These are phyloP conservation scores for Canna indica DNA, from an alignment of 176 grass and related monocot genomes.

Conservation along the genomic window DNA sequence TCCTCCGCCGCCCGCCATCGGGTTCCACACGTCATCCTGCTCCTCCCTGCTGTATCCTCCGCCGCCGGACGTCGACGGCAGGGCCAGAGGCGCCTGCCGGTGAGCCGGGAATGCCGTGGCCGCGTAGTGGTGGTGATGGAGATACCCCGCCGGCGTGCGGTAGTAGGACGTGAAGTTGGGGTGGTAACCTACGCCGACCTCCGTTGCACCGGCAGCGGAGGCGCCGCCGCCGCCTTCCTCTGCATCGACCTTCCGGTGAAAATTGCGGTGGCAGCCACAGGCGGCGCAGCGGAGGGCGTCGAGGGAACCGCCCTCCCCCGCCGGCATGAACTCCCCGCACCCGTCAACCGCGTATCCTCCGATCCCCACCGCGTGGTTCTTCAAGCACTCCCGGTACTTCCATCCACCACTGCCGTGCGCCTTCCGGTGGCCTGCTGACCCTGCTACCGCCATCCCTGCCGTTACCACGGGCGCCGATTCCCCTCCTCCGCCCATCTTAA, in stretches of 20 bases:
- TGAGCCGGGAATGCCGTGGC: not conserved
- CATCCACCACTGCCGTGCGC: not conserved
- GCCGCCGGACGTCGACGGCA: slow-evolving; percentile 56
- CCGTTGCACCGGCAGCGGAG: not conserved
- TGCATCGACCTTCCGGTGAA: slow-evolving; percentile 40
- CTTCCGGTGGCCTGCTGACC: slow-evolving; percentile 7
- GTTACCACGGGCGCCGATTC: not conserved
- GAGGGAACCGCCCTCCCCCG: slow-evolving; percentile 63
- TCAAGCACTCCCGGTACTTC: slow-evolving; percentile 74
- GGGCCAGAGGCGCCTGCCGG: slow-evolving; percentile 27
- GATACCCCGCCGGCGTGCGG: slow-evolving; percentile 53
- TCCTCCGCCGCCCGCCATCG: slow-evolving; percentile 15
- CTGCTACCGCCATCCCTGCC: no score
- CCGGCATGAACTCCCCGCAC: slow-evolving; percentile 82
- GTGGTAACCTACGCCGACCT: not conserved
- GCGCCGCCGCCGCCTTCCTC: not conserved
- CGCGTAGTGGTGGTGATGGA: slow-evolving; percentile 44
- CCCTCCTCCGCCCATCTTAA: not conserved
- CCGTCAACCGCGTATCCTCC: slow-evolving; percentile 76
- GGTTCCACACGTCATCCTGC: slow-evolving; percentile 39
- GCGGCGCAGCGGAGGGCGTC: slow-evolving; percentile 77
- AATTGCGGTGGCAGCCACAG: slow-evolving; percentile 95
- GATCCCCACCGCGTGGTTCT: slow-evolving; percentile 88
- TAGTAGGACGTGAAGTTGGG: slow-evolving; percentile 72
- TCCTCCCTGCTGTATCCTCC: slow-evolving; percentile 35